Base-by-base conservation (phyloP, 2,329 filamentous ascomycete genomes). In the Microascus cirrosus region DNA sequence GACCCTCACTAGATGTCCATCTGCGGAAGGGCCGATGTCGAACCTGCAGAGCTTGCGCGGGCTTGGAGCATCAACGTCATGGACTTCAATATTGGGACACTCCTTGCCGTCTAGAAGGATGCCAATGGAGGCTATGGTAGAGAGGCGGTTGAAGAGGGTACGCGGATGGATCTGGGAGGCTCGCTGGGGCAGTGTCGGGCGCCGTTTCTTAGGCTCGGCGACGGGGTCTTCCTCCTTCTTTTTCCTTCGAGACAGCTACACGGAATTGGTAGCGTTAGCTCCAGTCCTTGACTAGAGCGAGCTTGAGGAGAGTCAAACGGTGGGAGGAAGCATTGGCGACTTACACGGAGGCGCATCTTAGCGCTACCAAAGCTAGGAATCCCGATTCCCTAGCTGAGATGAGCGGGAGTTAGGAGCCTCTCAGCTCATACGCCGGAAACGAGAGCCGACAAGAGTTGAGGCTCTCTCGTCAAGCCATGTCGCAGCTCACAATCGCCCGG, bases 61-160 rank as follows among this genome's bases (percentile, higher is more conserved):
- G 12, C 15, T 24, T 11, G 51, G 50, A 10, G 52, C 32, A 24
- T 58, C 56, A 35, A 45, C 51, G 34, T 56, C 55, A n/a, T 18
- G 22, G 35, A 45, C 25, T 15, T 53, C 15, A 20, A 54, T 53
- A 12, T 58, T 51, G 1, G 56, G 52, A 12, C 20, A 58, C 11
- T 22, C 51, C 35, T 45, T 42, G 35, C 20, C 42, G 45, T 52
- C 56, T 13, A 25, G n/a, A 13, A 45, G n/a, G 56, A 58, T 28
- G 25, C 50, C 35, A 51, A 58, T 11, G 24, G 56, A 58, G 50
- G 56, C 56, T 2, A 58, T 58, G n/a, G 56, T 58, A 11, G 56
- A 58, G n/a, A 58, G 56, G 35, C 56, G 56, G 25, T 53, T 34
- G 12, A 58, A 36, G 51, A 58, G 36, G 32, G 56, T 51, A 36